These are phyloP conservation scores for Kwoniella europaea DNA, from an alignment of 768 basidiomycete species.

Conservation along the genomic window DNA sequence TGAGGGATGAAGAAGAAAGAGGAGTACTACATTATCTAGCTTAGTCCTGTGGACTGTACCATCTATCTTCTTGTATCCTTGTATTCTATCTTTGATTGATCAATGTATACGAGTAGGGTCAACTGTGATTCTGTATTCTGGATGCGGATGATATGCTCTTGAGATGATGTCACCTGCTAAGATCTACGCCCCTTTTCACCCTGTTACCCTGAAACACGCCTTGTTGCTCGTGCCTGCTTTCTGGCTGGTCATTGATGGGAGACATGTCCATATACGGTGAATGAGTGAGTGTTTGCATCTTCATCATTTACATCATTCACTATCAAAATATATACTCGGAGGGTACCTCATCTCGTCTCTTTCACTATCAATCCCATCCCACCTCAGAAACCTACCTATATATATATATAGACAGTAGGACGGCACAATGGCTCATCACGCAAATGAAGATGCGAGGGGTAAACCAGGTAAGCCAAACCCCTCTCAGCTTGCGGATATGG, in stretches of 20 bases:
- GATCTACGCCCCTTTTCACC: background rate
- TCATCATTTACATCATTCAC: background rate
- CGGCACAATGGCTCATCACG: slow-evolving; percentile 40
- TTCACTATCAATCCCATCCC: background rate
- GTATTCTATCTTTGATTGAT: too few species aligned
- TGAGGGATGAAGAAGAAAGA: slow-evolving; percentile 73
- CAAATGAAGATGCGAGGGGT: slow-evolving; percentile 37
- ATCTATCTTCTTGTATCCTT: background rate
- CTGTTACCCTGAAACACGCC: background rate
- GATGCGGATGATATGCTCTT: too few species aligned
- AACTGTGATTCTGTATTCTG: too few species aligned
- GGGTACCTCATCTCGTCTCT: too few species aligned
- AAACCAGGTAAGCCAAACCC: slow-evolving; percentile 31
- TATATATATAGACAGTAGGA: background rate
- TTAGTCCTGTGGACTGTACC: slow-evolving; percentile 42
- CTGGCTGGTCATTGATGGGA: too few species aligned
- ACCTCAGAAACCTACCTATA: background rate
- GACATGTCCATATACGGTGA: too few species aligned
- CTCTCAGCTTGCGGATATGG: background rate
- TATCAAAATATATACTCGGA: background rate
- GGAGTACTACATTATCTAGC: slow-evolving; percentile 81
- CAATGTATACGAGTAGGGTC: too few species aligned
- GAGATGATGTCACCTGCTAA: too few species aligned
- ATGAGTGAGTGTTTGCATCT: background rate
- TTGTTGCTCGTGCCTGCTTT: background rate